These are phyloP conservation scores for Calocybe gangraenosa DNA, from an alignment of 768 basidiomycete species.

Conservation along the genomic window DNA sequence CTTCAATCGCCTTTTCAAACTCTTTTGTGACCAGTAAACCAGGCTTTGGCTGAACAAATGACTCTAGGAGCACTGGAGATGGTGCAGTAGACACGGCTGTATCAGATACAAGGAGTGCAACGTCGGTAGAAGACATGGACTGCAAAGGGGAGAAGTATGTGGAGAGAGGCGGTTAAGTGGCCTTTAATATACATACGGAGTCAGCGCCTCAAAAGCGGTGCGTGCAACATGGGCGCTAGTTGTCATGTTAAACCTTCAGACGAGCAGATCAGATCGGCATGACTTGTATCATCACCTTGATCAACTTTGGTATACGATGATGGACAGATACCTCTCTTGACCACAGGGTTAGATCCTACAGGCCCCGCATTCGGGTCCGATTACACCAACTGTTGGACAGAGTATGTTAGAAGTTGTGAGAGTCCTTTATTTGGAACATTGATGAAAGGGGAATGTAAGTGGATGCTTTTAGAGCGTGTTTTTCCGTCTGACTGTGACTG, in stretches of 20 bases:
- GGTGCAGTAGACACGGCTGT: background rate
- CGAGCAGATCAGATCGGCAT: slow-evolving; percentile 8
- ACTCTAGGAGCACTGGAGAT: slow-evolving; percentile 9
- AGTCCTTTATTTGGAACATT: background rate
- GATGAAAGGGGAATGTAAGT: background rate
- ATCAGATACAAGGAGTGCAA: slow-evolving; percentile 1
- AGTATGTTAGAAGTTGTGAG: background rate
- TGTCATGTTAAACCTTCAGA: slow-evolving; percentile 2
- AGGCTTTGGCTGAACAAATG: slow-evolving; percentile 30
- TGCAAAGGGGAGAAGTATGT: background rate
- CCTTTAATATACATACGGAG: slow-evolving; percentile 4
- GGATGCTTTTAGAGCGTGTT: too few relatives aligned
- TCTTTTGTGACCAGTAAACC: slow-evolving; percentile 46
- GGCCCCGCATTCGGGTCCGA: too few relatives aligned
- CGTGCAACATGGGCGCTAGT: background rate
- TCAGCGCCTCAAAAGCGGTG: slow-evolving; percentile 11
- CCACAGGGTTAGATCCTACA: too few relatives aligned
- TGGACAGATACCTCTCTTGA: background rate
- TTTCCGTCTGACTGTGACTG: too few relatives aligned
- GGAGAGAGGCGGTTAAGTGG: slow-evolving; percentile 4
- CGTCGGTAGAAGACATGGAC: slow-evolving; percentile 7
- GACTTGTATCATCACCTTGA: too few relatives aligned
- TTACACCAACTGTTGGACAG: too few relatives aligned
- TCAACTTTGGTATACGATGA: background rate
- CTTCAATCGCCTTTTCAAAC: slow-evolving; percentile 43